Evolutionary conservation across 2,329 filamentous ascomycete species (phyloP), one percentile per base, ranked within the genome.

Genomic region (Dryadomyces quercus-mongolicae): DNA sequence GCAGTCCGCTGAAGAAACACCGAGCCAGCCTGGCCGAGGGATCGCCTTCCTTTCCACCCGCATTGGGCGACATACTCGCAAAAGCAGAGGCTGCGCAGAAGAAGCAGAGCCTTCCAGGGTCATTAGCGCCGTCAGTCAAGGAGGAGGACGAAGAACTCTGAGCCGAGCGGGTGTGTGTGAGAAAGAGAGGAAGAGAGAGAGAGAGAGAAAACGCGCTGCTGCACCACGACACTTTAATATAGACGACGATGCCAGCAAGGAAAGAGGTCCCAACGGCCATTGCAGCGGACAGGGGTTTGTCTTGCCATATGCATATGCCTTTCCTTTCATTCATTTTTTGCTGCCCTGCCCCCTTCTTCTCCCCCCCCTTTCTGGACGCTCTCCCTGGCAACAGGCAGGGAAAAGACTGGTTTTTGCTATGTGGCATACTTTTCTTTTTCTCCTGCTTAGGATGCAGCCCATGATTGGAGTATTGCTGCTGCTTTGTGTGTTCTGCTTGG

Each of bases 1-100:
- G 82, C 50, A 88, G 84, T 60, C 86, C 86, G 1, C 75, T 88
- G 62, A 90, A 90, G 74, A 88, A 84, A 64, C 84, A 87, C 55
- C 76, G 86, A 40, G 78, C 84, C 1, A 86, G 82, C 61, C 62
- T 81, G 22, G 72, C 75, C 1, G 54, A 50, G 25, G 36, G 36
- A 5, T 13, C 10, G 10, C 25, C 58, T 34, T 64, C 62, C 18
- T 70, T 72, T 56, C 68, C 69, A 22, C 62, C 69, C 15, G 66
- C 68, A 16, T 60, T 73, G 50, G 71, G 70, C 31, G 70, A 73
- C 59, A 66, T 73, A 51, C 64, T 73, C 46, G 68, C 65, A 51
- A 67, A 67, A 60, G 64, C 65, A 56, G 65, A 67, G 63, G 64
- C 65, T 57, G 63, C 62, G 56, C 62, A 66, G 62, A 56, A 55